Conservation (phyloP, 2,329 filamentous ascomycete genomes). For the Calonectria henricotiae region DNA sequence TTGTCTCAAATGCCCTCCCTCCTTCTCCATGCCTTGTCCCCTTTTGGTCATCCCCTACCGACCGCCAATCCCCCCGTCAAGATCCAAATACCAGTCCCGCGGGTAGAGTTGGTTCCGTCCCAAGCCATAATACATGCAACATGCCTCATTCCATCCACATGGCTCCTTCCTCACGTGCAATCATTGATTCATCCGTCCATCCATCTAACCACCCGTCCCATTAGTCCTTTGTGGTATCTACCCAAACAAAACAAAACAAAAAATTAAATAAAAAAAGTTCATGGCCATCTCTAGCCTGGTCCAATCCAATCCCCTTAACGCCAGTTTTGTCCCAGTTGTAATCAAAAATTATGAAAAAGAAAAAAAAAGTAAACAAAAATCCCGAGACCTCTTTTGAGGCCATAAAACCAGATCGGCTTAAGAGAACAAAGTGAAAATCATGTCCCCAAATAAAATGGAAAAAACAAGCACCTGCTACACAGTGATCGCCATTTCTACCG, state of each 20-base stretch:
- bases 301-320: constrained; percentile 40
- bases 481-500: constrained; percentile 1
- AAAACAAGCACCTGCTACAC: background rate
- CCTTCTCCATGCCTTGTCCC: constrained; percentile 14
- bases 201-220: constrained; percentile 24
- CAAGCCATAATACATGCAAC: constrained; percentile 21
- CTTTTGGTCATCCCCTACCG: constrained; percentile 21
- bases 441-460: background rate
- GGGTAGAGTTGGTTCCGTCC: constrained; percentile 28
- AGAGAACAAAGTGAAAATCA: background rate
- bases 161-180: constrained; percentile 19
- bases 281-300: constrained; percentile 20
- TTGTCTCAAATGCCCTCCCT: constrained; percentile 23
- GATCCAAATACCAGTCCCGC: constrained; percentile 33
- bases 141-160: constrained; percentile 25
- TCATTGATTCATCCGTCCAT: constrained; percentile 16
- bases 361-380: constrained; percentile 30
- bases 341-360: constrained; percentile 22
- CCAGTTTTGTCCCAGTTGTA: constrained; percentile 35
- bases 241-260: constrained; percentile 14
- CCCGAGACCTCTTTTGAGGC: constrained; percentile 1
- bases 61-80: constrained; percentile 18
- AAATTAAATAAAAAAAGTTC: background rate
- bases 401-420: constrained; percentile 7
- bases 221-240: constrained; percentile 46